Evolutionary conservation across 306 rosid genomes (phyloP).

Genomic region (Crataegus laevigata): DNA sequence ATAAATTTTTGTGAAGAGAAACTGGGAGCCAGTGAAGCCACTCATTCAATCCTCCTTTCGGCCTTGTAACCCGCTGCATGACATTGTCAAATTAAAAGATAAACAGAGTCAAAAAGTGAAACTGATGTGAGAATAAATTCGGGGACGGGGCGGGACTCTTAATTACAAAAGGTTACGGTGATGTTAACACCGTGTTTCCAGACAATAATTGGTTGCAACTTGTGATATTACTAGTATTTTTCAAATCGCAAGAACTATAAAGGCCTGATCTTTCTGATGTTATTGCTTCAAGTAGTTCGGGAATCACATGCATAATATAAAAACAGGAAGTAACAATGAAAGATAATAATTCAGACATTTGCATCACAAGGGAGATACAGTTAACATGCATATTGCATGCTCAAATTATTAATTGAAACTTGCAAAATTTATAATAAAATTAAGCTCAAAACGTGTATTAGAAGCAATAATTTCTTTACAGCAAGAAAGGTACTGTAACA

Average conservation of each 20-base stretch:
- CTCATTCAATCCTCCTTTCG: slow-evolving; percentile 72
- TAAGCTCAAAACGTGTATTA: not conserved
- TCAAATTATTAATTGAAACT: not conserved
- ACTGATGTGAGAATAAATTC: too few species aligned
- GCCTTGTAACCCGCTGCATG: slow-evolving; percentile 81
- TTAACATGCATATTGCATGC: not conserved
- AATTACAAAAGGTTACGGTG: not conserved
- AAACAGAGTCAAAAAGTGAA: not conserved
- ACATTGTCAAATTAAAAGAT: not conserved
- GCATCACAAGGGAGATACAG: not conserved
- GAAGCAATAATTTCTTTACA: not conserved
- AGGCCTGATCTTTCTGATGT: not conserved
- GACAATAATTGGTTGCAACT: not conserved
- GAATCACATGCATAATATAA: not conserved
- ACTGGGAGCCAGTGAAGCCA: slow-evolving; percentile 98
- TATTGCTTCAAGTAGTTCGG: not conserved
- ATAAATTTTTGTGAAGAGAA: slow-evolving; percentile 56
- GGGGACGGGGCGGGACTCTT: not conserved
- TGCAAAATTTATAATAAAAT: not conserved
- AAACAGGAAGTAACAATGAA: not conserved
- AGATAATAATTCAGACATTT: not conserved
- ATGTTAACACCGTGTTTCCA: not conserved
- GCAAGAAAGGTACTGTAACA: not conserved
- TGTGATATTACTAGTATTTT: not conserved
- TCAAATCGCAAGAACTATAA: not conserved